Evolutionary conservation across 208 protist genomes (phyloP).

Genomic region (Tritrichomonas musculus): DNA sequence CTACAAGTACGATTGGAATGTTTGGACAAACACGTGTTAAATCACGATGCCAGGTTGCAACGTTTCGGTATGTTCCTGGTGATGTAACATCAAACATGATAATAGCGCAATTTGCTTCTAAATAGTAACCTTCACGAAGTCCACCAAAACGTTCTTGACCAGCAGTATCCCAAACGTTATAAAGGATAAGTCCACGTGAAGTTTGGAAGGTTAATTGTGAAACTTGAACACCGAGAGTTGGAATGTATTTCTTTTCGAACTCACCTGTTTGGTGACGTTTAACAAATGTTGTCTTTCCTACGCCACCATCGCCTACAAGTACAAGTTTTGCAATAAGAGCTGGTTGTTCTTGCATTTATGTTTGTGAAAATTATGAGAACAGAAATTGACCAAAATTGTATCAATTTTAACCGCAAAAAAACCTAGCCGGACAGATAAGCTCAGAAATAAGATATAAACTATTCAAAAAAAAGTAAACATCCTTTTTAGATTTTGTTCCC

Average conservation of each 20-base stretch:
- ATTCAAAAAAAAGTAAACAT: no score
- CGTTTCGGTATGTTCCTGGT: constrained; percentile 99
- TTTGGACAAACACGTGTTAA: constrained; percentile 94
- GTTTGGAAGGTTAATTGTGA: constrained; percentile 30
- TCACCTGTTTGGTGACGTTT: constrained; percentile 40
- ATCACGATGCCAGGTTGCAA: constrained; percentile 99
- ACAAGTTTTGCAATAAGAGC: constrained; percentile 40
- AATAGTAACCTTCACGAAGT: constrained; percentile 54
- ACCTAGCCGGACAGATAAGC: no score
- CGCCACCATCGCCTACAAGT: constrained; percentile 43
- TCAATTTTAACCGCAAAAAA: no score
- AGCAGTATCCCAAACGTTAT: constrained; percentile 47
- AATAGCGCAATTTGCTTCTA: constrained; percentile 49
- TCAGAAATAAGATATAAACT: no score
- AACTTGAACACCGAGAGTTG: constrained; percentile 45
- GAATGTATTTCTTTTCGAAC: constrained; percentile 37
- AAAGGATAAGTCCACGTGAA: neutral
- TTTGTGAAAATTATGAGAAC: no score
- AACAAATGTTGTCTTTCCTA: constrained; percentile 49
- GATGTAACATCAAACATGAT: constrained; percentile 63
- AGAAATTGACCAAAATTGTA: no score
- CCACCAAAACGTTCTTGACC: constrained; percentile 43
- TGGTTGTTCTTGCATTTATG: no score
- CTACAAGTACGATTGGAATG: constrained; percentile 98
- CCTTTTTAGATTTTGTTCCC: no score